Percentiles rank a stretch among this genome's conserved stretches.
Evolutionary conservation across 306 rosid species (phyloP).

Genomic region (Geum urbanum): DNA sequence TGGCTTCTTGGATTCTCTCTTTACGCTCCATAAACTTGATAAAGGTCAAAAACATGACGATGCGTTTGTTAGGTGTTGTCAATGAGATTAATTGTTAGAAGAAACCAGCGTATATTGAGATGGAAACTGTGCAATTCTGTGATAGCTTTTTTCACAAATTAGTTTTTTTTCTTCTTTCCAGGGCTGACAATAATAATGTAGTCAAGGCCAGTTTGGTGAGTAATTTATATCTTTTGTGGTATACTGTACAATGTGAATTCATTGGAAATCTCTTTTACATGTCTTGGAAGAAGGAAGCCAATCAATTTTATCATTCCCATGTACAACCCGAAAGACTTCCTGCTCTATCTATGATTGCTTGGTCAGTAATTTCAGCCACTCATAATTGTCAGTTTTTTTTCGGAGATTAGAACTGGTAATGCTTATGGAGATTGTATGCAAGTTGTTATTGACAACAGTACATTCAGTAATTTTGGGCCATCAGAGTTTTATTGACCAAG

Average conservation of each 20-base stretch:
- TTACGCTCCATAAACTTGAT: conserved; percentile 1
- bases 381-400: too few species aligned
- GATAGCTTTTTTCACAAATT: not conserved
- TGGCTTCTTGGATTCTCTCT: not conserved
- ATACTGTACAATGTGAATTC: not conserved
- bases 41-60: conserved; percentile 30
- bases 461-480: too few species aligned
- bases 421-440: too few species aligned
- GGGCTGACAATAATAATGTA: conserved; percentile 8
- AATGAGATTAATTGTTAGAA: conserved; percentile 22
- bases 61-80: conserved; percentile 18
- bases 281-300: too few species aligned
- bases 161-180: not conserved
- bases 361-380: too few species aligned
- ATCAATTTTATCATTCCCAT: too few species aligned
- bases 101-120: conserved; percentile 28
- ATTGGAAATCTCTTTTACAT: not conserved
- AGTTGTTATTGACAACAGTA: too few species aligned
- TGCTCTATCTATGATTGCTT: too few species aligned
- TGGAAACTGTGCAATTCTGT: conserved; percentile 2
- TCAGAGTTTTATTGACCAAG: too few species aligned
- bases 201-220: not conserved
- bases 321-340: too few species aligned
- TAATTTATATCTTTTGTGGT: not conserved
- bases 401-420: too few species aligned